Evolutionary conservation across 2,329 filamentous ascomycete species (phyloP).

Genomic region (Coniochaeta prunicola): DNA sequence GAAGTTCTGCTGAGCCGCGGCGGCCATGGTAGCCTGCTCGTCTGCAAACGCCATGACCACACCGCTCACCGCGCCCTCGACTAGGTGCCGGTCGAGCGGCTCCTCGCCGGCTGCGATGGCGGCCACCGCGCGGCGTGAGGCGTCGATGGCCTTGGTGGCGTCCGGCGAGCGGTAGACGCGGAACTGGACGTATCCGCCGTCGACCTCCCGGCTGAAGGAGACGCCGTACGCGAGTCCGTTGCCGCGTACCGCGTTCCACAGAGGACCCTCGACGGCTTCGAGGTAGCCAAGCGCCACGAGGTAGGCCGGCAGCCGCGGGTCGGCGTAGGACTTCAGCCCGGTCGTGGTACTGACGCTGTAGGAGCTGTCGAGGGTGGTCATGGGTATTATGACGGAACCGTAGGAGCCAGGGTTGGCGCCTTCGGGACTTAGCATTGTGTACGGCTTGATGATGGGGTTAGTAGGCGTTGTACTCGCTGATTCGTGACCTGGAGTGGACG

Average conservation of each 20-base stretch:
- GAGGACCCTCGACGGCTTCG: constrained; percentile 85
- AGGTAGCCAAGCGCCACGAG: constrained; percentile 88
- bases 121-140: constrained; percentile 66
- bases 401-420: constrained; percentile 69
- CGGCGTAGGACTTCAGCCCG: constrained; percentile 67
- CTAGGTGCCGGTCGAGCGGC: constrained; percentile 69
- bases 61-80: constrained; percentile 84
- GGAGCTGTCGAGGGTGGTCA: constrained; percentile 88
- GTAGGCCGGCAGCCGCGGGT: constrained; percentile 73
- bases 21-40: constrained; percentile 77
- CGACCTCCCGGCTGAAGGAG: constrained; percentile 68
- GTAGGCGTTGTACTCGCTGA: constrained; percentile 37
- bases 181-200: constrained; percentile 75
- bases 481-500: constrained; percentile 41
- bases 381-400: constrained; percentile 73
- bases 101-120: constrained; percentile 66
- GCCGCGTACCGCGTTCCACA: constrained; percentile 90
- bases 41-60: constrained; percentile 84
- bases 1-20: constrained; percentile 78
- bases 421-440: constrained; percentile 65
- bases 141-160: constrained; percentile 75
- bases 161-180: constrained; percentile 87
- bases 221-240: constrained; percentile 90
- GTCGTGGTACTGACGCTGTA: constrained; percentile 71
- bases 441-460: constrained; percentile 62